A percentile compares a stretch with the other conserved stretches of the same genome.
These are phyloP conservation scores for Pleurozium schreberi DNA, from an alignment of 225 moss, liverwort and hornwort species.

Conservation along the genomic window DNA sequence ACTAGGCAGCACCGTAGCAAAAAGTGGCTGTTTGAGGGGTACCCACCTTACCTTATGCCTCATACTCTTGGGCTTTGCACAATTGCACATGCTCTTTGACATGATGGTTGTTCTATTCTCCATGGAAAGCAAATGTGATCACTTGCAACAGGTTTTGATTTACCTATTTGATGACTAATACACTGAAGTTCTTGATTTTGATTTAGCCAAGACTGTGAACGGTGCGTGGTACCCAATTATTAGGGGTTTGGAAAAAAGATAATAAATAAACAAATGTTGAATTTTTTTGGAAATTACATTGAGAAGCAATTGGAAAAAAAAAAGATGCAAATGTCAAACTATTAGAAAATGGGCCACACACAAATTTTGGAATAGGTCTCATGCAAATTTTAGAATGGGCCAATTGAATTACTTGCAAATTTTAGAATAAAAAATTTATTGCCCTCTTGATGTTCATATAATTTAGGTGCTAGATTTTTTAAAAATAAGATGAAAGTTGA, in stretches of 20 bases:
- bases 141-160: not conserved
- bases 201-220: not conserved
- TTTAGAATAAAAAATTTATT: not conserved
- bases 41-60: not conserved
- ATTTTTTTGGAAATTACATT: not conserved
- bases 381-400: not conserved
- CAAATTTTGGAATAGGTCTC: not conserved
- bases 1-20: fast-evolving
- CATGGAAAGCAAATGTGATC: not conserved
- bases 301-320: not conserved
- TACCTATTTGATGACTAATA: not conserved
- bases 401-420: not conserved
- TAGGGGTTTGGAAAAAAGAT: too few relatives aligned
- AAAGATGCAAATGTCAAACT: not conserved
- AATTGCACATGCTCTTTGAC: not conserved
- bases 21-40: not conserved
- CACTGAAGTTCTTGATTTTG: not conserved
- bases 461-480: not conserved
- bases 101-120: not conserved
- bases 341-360: not conserved
- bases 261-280: not conserved
- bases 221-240: too few relatives aligned
- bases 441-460: fast-evolving
- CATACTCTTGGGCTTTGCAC: not conserved
- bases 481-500: not conserved